A percentile compares a stretch with the other conserved stretches of the same genome.
Conservation (phyloP, 352 stramenopile genomes). For the Phytopythium mirpurense region DNA sequence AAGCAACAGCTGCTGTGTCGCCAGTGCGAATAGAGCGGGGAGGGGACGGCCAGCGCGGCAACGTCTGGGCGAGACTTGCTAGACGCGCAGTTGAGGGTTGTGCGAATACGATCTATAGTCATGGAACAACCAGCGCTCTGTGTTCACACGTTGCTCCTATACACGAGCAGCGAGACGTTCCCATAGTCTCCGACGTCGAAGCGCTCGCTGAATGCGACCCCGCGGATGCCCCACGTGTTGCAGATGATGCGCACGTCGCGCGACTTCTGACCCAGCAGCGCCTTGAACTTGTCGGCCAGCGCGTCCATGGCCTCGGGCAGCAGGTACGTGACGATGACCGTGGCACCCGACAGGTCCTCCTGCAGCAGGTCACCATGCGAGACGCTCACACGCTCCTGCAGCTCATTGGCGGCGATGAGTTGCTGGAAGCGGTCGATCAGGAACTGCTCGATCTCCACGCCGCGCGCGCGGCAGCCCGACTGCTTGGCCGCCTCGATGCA, state of each 20-base stretch:
- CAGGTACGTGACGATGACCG: conserved; percentile 56
- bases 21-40: background rate
- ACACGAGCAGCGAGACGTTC: conserved; percentile 52
- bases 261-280: conserved; percentile 22
- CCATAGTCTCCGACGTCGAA: conserved; percentile 30
- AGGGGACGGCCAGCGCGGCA: conserved; percentile 1
- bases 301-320: conserved; percentile 43
- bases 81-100: background rate
- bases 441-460: conserved; percentile 53
- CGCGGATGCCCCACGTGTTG: conserved; percentile 55
- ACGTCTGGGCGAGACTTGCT: background rate
- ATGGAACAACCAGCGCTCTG: background rate
- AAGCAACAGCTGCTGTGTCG: background rate
- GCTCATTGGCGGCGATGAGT: conserved; percentile 23
- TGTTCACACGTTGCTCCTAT: conserved; percentile 18
- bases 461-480: conserved; percentile 35
- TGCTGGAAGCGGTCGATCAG: conserved; percentile 41
- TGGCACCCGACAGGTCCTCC: conserved; percentile 43
- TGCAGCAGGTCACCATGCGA: conserved; percentile 43
- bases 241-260: conserved; percentile 48
- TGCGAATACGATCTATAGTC: conserved; percentile 4
- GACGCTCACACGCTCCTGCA: conserved; percentile 39
- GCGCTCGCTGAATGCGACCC: conserved; percentile 22
- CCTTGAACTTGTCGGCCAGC: conserved; percentile 31
- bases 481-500: conserved; percentile 43